These are phyloP conservation scores for Cephalotrichum gorgonifer DNA, from an alignment of 2,329 filamentous ascomycete species.

Conservation along the genomic window DNA sequence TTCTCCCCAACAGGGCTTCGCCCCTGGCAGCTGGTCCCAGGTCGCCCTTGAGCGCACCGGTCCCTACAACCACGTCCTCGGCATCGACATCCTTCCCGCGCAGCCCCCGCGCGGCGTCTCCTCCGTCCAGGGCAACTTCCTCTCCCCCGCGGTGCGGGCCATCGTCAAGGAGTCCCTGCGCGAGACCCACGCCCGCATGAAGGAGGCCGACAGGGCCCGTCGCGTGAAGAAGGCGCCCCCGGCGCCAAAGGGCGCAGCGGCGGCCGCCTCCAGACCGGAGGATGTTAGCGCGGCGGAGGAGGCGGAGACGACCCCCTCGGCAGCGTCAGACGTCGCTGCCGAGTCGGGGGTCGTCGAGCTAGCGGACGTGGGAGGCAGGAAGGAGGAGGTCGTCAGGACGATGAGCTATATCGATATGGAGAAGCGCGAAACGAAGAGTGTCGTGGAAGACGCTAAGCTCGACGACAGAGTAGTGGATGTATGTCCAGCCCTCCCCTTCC, in stretches of 20 bases:
- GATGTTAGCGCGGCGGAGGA: slow-evolving; percentile 6
- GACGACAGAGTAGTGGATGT: slow-evolving; percentile 52
- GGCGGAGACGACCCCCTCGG: slow-evolving; percentile 2
- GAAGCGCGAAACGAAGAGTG: slow-evolving; percentile 27
- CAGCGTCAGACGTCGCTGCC: no score
- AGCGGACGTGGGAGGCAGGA: slow-evolving; percentile 10
- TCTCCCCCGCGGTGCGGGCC: slow-evolving; percentile 62
- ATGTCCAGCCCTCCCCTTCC: slow-evolving; percentile 14
- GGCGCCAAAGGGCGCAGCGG: slow-evolving; percentile 3
- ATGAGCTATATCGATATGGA: slow-evolving; percentile 60
- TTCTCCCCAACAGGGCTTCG: slow-evolving; percentile 52
- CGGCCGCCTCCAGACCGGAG: slow-evolving; percentile 11
- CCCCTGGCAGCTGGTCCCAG: slow-evolving; percentile 64
- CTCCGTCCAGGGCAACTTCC: slow-evolving; percentile 89
- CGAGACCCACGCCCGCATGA: slow-evolving; percentile 46
- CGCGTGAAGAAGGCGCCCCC: slow-evolving; percentile 7
- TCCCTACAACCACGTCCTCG: slow-evolving; percentile 70
- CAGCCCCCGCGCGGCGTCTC: slow-evolving; percentile 87
- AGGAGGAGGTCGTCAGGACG: slow-evolving; percentile 21
- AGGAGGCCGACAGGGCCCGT: slow-evolving; percentile 11
- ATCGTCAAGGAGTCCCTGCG: slow-evolving; percentile 69
- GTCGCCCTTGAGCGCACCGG: slow-evolving; percentile 72
- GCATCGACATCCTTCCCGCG: slow-evolving; percentile 88
- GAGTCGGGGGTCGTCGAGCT: slow-evolving; percentile 1
- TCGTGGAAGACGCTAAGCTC: slow-evolving; percentile 15